Conservation (phyloP, 352 stramenopile genomes). For the Phytophthora syringae region DNA sequence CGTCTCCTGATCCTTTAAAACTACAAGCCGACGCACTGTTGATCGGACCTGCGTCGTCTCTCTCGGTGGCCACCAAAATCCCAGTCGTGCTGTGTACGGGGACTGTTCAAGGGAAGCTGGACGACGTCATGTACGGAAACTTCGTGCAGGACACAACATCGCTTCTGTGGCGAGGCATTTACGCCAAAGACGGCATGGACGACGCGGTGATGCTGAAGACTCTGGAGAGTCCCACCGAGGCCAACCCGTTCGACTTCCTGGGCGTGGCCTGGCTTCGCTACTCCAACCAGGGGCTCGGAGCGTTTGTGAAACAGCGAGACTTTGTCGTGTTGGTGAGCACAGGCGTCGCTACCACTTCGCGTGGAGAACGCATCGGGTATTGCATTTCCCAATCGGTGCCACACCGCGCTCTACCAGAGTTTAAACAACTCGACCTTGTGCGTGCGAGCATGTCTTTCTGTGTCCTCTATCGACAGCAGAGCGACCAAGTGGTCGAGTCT, state of each 20-base stretch:
- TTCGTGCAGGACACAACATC: conserved; percentile 48
- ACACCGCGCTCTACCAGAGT: conserved; percentile 47
- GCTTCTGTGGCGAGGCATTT: conserved; percentile 37
- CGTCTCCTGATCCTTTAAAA: conserved; percentile 17
- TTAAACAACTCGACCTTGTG: conserved; percentile 42
- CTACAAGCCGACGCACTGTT: conserved; percentile 23
- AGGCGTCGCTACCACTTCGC: conserved; percentile 41
- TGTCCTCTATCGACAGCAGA: conserved; percentile 49
- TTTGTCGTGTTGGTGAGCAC: conserved; percentile 44
- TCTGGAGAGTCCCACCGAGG: conserved; percentile 40
- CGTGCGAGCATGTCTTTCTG: conserved; percentile 52
- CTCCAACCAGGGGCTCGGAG: conserved; percentile 34
- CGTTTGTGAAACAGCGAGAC: conserved; percentile 45
- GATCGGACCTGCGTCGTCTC: conserved; percentile 50
- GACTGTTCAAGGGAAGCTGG: conserved; percentile 46
- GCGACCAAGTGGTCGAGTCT: conserved; percentile 43
- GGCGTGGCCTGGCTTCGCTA: conserved; percentile 57
- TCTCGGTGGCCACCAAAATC: conserved; percentile 50
- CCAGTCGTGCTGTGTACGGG: conserved; percentile 42
- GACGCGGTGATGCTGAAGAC: conserved; percentile 49
- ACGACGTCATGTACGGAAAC: conserved; percentile 60
- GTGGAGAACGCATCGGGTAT: conserved; percentile 54
- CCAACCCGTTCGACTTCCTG: conserved; percentile 53
- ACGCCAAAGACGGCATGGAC: conserved; percentile 42
- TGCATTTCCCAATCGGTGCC: conserved; percentile 54